Evolutionary conservation across 805 yeast species (phyloP).

Genomic region (Lipomyces chichibuensis): DNA sequence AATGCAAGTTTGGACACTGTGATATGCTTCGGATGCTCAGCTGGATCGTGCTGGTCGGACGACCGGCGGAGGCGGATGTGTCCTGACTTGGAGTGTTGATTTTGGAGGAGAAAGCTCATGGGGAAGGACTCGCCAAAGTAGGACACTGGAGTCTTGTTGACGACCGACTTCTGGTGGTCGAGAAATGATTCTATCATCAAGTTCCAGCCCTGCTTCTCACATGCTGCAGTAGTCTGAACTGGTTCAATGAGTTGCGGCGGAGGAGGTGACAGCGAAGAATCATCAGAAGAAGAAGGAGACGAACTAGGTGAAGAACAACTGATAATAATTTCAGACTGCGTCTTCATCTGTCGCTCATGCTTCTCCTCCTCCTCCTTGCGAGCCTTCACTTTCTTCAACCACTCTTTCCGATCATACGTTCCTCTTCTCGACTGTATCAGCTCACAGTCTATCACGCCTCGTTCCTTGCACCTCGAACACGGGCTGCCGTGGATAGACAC

Average conservation of each 20-base stretch:
- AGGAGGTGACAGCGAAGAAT: no score
- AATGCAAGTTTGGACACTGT: constrained; percentile 4
- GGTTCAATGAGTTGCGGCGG: no score
- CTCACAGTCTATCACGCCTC: constrained; percentile 19
- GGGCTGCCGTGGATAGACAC: constrained; percentile 21
- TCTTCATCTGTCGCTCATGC: no score
- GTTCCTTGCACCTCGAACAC: constrained; percentile 23
- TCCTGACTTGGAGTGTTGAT: background rate
- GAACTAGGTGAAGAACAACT: no score
- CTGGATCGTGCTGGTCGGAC: no score
- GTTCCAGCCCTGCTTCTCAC: no score
- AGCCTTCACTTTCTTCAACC: constrained; percentile 18
- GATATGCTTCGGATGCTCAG: constrained; percentile 10
- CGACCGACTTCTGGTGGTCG: no score
- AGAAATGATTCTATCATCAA: no score
- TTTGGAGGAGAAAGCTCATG: constrained; percentile 15
- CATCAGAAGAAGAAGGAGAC: no score
- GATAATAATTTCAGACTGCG: no score
- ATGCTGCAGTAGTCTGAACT: background rate
- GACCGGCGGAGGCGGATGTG: no score
- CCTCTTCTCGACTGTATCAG: constrained; percentile 24
- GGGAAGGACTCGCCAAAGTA: constrained; percentile 25
- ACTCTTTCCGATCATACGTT: constrained; percentile 26
- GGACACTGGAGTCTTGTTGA: background rate
- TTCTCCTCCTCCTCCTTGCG: constrained; percentile 1